Evolutionary conservation across 2,329 filamentous ascomycete genomes (phyloP).

Genomic region (Aspergillus felis): DNA sequence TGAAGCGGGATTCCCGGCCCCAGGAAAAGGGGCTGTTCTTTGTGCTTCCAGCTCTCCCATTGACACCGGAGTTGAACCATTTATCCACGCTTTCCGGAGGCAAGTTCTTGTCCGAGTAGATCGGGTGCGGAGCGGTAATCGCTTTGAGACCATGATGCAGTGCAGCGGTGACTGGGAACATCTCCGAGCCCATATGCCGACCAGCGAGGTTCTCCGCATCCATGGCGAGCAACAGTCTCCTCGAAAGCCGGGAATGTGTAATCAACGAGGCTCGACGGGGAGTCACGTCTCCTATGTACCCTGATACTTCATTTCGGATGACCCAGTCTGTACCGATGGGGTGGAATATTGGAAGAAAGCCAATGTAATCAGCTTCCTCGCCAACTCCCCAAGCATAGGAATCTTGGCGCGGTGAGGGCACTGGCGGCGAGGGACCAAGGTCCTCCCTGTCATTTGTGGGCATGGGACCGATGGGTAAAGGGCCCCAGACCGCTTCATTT

Average conservation of each 20-base stretch:
- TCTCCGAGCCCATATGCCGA: conserved; percentile 74
- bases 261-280: conserved; percentile 74
- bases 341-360: conserved; percentile 76
- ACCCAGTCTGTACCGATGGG: conserved; percentile 68
- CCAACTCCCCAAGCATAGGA: conserved; percentile 72
- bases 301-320: conserved; percentile 31
- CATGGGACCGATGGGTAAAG: conserved; percentile 44
- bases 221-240: conserved; percentile 69
- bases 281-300: conserved; percentile 51
- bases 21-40: conserved; percentile 32
- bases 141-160: conserved; percentile 76
- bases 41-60: conserved; percentile 27
- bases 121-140: conserved; percentile 72
- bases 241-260: conserved; percentile 70
- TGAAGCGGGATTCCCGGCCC: conserved; percentile 30
- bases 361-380: conserved; percentile 70
- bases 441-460: conserved; percentile 55
- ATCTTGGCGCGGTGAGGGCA: conserved; percentile 56
- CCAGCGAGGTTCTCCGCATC: conserved; percentile 70
- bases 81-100: conserved; percentile 22
- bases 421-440: conserved; percentile 61
- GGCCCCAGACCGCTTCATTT: conserved; percentile 63
- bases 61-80: conserved; percentile 30
- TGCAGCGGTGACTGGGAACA: conserved; percentile 70
- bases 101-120: conserved; percentile 76